A percentile compares a stretch with the other conserved stretches of the same genome.
Conservation (phyloP, 2,329 filamentous ascomycete species). For the Ophiocordyceps camponoti-floridani region DNA sequence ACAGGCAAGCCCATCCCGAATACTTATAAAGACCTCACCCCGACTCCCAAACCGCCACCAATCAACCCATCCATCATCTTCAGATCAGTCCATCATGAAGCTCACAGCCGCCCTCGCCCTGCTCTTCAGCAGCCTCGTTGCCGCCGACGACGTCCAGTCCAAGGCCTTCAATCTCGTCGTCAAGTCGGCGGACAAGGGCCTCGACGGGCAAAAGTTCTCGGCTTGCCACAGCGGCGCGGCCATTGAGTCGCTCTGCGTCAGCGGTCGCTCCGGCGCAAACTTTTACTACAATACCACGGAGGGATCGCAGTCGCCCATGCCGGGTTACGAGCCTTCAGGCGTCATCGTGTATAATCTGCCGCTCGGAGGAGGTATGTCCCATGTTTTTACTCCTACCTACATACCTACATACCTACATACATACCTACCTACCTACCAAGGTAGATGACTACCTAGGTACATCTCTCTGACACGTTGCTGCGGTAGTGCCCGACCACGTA, state of each 20-base stretch:
- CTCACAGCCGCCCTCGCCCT: slow-evolving; percentile 1
- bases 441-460: not conserved
- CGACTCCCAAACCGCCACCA: not conserved
- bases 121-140: slow-evolving; percentile 1
- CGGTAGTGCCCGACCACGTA: not conserved
- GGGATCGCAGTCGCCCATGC: slow-evolving; percentile 1
- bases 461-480: not conserved
- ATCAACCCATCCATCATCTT: not conserved
- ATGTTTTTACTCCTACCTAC: not conserved
- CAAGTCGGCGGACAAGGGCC: slow-evolving; percentile 2
- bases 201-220: slow-evolving; percentile 4
- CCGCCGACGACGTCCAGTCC: slow-evolving; percentile 5
- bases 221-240: slow-evolving; percentile 7
- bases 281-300: slow-evolving; percentile 6
- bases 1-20: too few species aligned
- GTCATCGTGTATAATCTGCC: slow-evolving; percentile 3
- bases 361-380: not conserved
- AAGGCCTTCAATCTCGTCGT: slow-evolving; percentile 7
- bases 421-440: too few species aligned
- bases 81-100: slow-evolving; percentile 3
- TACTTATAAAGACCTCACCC: too few species aligned
- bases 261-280: not conserved
- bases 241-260: slow-evolving; percentile 6
- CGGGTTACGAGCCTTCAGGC: slow-evolving; percentile 3
- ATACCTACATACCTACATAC: too few species aligned